A percentile compares a stretch with the other conserved stretches of the same genome.
Conservation (phyloP, 192 early-diverging fungal genomes). For the Entophlyctis luteolus region DNA sequence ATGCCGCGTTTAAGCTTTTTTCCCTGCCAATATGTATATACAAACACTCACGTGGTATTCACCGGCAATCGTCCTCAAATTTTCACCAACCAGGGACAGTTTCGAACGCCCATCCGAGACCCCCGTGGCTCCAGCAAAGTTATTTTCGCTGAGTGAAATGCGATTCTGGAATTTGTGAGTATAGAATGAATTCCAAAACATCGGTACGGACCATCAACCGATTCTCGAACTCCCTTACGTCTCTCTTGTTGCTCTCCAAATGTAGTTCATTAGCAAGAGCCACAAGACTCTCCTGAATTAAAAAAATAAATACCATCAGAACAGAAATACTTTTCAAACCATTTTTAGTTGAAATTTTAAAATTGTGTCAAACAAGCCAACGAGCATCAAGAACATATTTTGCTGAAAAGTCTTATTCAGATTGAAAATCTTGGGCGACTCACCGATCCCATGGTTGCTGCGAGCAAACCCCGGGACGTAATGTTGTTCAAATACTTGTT, state of each 20-base stretch:
- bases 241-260: not conserved
- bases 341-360: slow-evolving; percentile 3
- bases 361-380: slow-evolving; percentile 22
- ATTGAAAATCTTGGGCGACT: not conserved
- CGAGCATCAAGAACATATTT: slow-evolving; percentile 16
- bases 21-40: no score
- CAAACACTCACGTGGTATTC: slow-evolving; percentile 17
- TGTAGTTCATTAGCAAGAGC: slow-evolving; percentile 3
- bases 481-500: slow-evolving; percentile 68
- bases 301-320: not conserved
- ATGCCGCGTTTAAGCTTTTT: slow-evolving; percentile 20
- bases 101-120: not conserved
- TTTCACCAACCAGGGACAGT: slow-evolving; percentile 19
- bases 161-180: slow-evolving; percentile 5
- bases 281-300: not conserved
- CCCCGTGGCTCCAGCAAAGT: no score
- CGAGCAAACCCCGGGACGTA: slow-evolving; percentile 61
- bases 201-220: slow-evolving; percentile 1
- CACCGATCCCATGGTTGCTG: not conserved
- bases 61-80: slow-evolving; percentile 18
- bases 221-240: not conserved
- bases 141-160: no score
- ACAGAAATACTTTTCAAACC: not conserved
- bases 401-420: not conserved
- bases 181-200: not conserved